Base-by-base conservation (phyloP, 768 basidiomycete species). In the Leccinum broughii region DNA sequence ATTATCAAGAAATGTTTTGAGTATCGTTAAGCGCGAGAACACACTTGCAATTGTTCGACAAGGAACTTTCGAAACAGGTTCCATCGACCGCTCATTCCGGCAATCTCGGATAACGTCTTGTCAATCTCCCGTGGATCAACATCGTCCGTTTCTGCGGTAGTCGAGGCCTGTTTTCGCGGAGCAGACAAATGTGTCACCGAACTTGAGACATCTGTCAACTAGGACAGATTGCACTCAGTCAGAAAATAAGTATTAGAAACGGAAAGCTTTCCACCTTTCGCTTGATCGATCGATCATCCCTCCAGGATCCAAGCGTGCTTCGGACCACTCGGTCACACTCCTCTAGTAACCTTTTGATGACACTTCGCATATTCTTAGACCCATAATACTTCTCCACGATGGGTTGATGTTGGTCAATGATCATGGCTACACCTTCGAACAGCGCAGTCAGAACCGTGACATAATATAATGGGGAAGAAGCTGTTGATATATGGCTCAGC, bases 321-420 rank as follows among this genome's bases (percentile, higher is more conserved):
- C 85, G 83, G 0, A 93, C 87, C 17, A 96, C 90, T 34, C 87
- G 80, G 73, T 98, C 96, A 56, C 91, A 92, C 70, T 98, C 95
- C 58, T 87, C 84, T 52, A 97, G 74, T 8, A 99, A 78, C 48
- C 87, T 81, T 24, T 81, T 77, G 2, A 95, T 83, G 13, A 96
- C 93, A 37, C 76, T 82, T 46, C 80, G 77, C 96, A 98, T 98
- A 72, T 90, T 89, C 1, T 93, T 91, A 9, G 73, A 66, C 0
- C 97, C 97, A 68, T 99, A 99, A 75, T 99, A 98, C 76, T 97
- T 98, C 70, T 98, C 96, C 1, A 99, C 95, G 5, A 99, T 86
- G 2, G 94, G 92, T 65, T 97, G 96, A 70, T 99, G 97, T 69
- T 99, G 97, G 67, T 96, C 94, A 22, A 99, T 88, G 64, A 99